phyloP scores from a whole-genome alignment of 345 rosid species.

The Arabidopsis thaliana region DNA sequence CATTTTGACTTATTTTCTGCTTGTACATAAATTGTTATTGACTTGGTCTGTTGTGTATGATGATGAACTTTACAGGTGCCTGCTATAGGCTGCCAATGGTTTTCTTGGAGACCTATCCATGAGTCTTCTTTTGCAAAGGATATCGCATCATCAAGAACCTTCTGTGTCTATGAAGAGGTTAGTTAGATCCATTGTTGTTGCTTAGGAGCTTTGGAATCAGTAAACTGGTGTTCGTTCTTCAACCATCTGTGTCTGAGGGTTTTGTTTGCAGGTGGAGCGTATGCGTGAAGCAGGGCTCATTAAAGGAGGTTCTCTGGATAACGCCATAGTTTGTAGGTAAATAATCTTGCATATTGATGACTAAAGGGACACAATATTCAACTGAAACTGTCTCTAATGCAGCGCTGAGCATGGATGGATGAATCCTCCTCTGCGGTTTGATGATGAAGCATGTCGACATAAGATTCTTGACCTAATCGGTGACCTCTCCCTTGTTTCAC shows the following conservation, averaged over 20 bases:
- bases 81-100: conserved; percentile 85
- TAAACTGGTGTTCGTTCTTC: conserved; percentile 12
- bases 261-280: conserved; percentile 65
- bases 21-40: conserved; percentile 19
- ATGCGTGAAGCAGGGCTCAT: conserved; percentile 77
- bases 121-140: conserved; percentile 53
- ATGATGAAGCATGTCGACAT: conserved; percentile 84
- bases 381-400: conserved; percentile 19
- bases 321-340: conserved; percentile 90
- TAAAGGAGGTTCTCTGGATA: conserved; percentile 84
- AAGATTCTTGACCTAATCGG: conserved; percentile 89
- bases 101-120: conserved; percentile 58
- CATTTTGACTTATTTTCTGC: conserved; percentile 12
- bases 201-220: neutral
- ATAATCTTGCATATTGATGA: conserved; percentile 27
- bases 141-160: conserved; percentile 79
- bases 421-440: conserved; percentile 76
- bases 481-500: conserved; percentile 77
- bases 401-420: conserved; percentile 84
- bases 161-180: conserved; percentile 88
- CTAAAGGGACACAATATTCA: neutral
- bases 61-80: conserved; percentile 53
- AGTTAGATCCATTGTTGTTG: conserved; percentile 16
- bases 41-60: conserved; percentile 17
- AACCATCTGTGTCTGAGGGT: conserved; percentile 5